phyloP scores from a whole-genome alignment of 208 protist genomes.

The Leishmania braziliensis region DNA sequence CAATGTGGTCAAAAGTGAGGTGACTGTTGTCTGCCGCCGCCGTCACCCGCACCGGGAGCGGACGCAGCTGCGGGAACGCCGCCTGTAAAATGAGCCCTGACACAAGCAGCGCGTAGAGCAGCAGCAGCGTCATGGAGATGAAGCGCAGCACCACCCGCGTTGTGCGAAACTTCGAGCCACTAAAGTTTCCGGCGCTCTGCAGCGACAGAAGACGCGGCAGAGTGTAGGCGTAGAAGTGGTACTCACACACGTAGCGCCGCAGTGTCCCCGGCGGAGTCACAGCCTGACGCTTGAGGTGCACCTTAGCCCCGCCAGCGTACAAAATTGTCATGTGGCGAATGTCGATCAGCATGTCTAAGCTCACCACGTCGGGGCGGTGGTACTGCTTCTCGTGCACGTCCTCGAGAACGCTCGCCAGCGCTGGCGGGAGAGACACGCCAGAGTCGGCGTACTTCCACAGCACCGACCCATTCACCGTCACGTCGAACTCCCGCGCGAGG shows the following conservation, averaged over 20 bases:
- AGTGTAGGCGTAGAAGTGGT: conserved; percentile 67
- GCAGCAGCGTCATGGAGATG: conserved; percentile 47
- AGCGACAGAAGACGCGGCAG: conserved; percentile 69
- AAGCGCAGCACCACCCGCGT: conserved; percentile 60
- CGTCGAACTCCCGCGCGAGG: conserved; percentile 77
- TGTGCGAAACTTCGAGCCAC: conserved; percentile 54
- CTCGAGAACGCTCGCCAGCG: conserved; percentile 72
- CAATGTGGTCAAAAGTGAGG: conserved; percentile 80
- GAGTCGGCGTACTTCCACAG: conserved; percentile 52
- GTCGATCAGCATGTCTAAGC: conserved; percentile 70
- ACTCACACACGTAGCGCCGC: conserved; percentile 45
- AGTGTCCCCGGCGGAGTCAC: conserved; percentile 48
- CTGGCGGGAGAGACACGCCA: conserved; percentile 43
- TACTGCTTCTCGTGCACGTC: conserved; percentile 61
- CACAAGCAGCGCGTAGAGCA: conserved; percentile 57
- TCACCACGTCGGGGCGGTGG: conserved; percentile 50
- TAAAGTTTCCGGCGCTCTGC: conserved; percentile 68
- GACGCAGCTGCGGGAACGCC: conserved; percentile 69
- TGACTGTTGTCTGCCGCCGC: conserved; percentile 39
- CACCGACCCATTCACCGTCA: conserved; percentile 65
- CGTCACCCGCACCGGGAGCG: conserved; percentile 64
- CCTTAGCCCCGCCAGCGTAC: conserved; percentile 34
- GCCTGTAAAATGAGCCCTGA: conserved; percentile 70
- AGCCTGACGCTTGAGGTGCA: conserved; percentile 40
- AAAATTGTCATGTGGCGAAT: conserved; percentile 57